Evolutionary conservation across 352 stramenopile genomes (phyloP).

Genomic region (Pythium dissimile): DNA sequence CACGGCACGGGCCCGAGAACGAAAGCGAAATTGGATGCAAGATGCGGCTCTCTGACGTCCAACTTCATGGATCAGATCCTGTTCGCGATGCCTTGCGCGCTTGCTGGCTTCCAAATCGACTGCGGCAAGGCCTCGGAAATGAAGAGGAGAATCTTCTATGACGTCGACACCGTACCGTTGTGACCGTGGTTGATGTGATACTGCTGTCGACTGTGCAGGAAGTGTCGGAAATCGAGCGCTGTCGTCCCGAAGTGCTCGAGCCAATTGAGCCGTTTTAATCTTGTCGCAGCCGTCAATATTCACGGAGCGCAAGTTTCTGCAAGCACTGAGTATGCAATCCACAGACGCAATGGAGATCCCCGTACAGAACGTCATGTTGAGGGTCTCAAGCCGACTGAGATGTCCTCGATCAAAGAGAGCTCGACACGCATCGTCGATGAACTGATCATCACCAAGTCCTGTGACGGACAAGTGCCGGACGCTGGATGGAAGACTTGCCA

Average conservation of each 20-base stretch:
- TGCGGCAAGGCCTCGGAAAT: constrained; percentile 45
- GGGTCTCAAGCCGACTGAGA: constrained; percentile 33
- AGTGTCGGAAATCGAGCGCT: not conserved
- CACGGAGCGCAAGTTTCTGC: constrained; percentile 39
- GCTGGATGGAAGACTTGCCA: constrained; percentile 41
- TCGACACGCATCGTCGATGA: constrained; percentile 34
- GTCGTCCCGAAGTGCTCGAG: constrained; percentile 23
- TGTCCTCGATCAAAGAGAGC: constrained; percentile 21
- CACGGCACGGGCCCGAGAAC: constrained; percentile 24
- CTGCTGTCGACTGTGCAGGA: not conserved
- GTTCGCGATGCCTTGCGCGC: constrained; percentile 37
- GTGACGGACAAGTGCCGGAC: constrained; percentile 38
- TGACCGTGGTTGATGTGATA: not conserved
- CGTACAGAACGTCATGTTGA: constrained; percentile 37
- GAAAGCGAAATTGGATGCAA: constrained; percentile 46
- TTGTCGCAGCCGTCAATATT: constrained; percentile 43
- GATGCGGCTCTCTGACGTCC: constrained; percentile 26
- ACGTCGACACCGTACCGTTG: constrained; percentile 46
- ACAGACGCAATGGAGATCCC: constrained; percentile 30
- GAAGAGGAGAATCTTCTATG: constrained; percentile 36
- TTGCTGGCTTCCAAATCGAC: constrained; percentile 30
- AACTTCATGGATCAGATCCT: constrained; percentile 9
- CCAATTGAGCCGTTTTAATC: constrained; percentile 27
- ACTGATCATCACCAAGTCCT: constrained; percentile 15
- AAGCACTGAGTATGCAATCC: constrained; percentile 29